Base-by-base conservation (phyloP, 75 land plant genomes). In the Cunninghamia lanceolata region DNA sequence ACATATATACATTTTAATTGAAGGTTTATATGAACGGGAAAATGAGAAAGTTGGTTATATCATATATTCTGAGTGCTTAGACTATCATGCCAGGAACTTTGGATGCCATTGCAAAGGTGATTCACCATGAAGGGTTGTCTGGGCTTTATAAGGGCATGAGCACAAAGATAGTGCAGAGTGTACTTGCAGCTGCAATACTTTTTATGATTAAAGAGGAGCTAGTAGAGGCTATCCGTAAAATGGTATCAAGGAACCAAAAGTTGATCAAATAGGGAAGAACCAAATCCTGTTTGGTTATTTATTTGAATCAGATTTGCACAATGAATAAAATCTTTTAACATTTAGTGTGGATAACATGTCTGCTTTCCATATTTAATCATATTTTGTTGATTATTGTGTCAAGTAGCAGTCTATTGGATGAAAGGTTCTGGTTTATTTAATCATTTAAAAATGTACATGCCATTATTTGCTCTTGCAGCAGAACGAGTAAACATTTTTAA, bases 151-250 rank as follows among this genome's bases (percentile, higher is more conserved):
- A 97, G 86, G 99, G 99, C 2, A 96, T 97, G 98, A 90, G 95
- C 75, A 97, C 99, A 77, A 97, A 97, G 86, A 96, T 97, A 52
- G 93, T 96, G 59, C 99, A 97, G 88, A 96, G 99, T 86, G 99
- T 97, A 46, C 90, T 95, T 63, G 98, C 98, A 70, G 99, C 98
- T 85, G 99, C 99, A 85, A 89, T 97, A 54, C 88, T 97, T 43
- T 95, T 97, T 86, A 96, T 97, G 99, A 90, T 97, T 16, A 97
- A 97, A 89, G 99, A 97, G 82, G 98, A 97, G 91, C 89, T 97
- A 40, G 99, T 97, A 5, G 92, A 89, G 82, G 91, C 88, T 38
- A 91, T 87, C 80, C 91, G 92, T 21, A 66, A 87, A 50, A 76
- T 96, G 87, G 89, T 96, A 3, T 80, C 87, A 39, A 92, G 88